These are phyloP conservation scores for Parathielavia appendiculata DNA, from an alignment of 495 filamentous ascomycete genomes.

Conservation along the genomic window DNA sequence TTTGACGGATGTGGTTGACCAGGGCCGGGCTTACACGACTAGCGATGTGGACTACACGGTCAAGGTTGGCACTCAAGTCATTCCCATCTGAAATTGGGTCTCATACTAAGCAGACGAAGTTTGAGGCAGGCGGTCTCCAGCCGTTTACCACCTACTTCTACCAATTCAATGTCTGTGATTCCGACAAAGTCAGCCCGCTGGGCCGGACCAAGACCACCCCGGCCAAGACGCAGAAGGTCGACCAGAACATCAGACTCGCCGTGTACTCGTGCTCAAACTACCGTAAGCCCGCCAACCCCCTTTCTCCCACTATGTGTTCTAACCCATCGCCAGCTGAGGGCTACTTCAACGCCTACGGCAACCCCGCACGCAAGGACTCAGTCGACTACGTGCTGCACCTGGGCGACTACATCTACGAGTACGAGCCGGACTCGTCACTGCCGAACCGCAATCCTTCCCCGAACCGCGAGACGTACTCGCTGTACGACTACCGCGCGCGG, in stretches of 20 bases:
- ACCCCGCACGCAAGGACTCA: conserved; percentile 59
- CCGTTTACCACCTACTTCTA: conserved; percentile 60
- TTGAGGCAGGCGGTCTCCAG: conserved; percentile 54
- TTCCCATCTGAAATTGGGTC: not conserved
- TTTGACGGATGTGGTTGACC: conserved; percentile 19
- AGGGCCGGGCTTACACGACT: conserved; percentile 51
- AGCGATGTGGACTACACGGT: conserved; percentile 67
- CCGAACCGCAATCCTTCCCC: conserved; percentile 49
- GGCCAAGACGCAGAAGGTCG: conserved; percentile 33
- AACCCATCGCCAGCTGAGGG: conserved; percentile 31
- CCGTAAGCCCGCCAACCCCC: conserved; percentile 33
- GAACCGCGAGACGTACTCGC: conserved; percentile 45
- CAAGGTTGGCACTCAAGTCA: conserved; percentile 41
- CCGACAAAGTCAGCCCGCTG: conserved; percentile 40
- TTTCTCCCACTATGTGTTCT: not conserved
- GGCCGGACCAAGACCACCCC: conserved; percentile 55
- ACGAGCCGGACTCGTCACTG: conserved; percentile 42
- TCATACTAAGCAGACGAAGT: conserved; percentile 29
- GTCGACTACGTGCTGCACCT: conserved; percentile 63
- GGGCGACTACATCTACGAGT: conserved; percentile 68
- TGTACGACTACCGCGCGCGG: conserved; percentile 57
- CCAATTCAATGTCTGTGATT: conserved; percentile 51
- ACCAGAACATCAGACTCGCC: conserved; percentile 43
- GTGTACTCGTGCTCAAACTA: conserved; percentile 57
- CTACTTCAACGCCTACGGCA: conserved; percentile 62